phyloP scores from a whole-genome alignment of 2,329 filamentous ascomycete genomes.

The Hymenoscyphus repandus region DNA sequence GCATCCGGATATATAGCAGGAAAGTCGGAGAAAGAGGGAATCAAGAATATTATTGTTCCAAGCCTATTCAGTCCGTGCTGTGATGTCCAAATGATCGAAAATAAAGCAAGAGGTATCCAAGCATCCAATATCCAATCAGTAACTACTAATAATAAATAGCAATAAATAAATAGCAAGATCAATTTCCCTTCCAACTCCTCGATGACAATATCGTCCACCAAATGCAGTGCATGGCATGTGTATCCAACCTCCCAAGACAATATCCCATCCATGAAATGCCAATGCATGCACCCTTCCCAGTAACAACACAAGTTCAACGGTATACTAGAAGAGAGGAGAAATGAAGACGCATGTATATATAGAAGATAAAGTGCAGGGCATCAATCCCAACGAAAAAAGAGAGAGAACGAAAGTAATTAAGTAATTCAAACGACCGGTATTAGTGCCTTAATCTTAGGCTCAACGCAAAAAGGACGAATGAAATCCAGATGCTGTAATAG shows the following conservation, averaged over 20 bases:
- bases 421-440: conserved; percentile 5
- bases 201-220: neutral
- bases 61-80: no score
- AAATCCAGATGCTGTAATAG: conserved; percentile 4
- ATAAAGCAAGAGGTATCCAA: no score
- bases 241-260: conserved; percentile 14
- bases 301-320: neutral
- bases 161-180: no score
- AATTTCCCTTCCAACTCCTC: neutral
- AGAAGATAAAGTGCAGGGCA: no score
- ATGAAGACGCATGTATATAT: neutral
- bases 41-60: no score
- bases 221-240: conserved; percentile 23
- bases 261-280: conserved; percentile 20
- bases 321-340: neutral
- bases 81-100: no score
- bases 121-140: no score
- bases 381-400: neutral
- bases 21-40: no score
- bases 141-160: no score
- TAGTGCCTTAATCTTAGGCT: conserved; percentile 2
- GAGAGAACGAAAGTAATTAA: conserved; percentile 2
- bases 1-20: no score
- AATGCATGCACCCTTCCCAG: conserved; percentile 15
- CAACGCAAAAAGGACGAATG: neutral